Evolutionary conservation across 805 yeast genomes (phyloP).

Genomic region (Myxozyma geophila): DNA sequence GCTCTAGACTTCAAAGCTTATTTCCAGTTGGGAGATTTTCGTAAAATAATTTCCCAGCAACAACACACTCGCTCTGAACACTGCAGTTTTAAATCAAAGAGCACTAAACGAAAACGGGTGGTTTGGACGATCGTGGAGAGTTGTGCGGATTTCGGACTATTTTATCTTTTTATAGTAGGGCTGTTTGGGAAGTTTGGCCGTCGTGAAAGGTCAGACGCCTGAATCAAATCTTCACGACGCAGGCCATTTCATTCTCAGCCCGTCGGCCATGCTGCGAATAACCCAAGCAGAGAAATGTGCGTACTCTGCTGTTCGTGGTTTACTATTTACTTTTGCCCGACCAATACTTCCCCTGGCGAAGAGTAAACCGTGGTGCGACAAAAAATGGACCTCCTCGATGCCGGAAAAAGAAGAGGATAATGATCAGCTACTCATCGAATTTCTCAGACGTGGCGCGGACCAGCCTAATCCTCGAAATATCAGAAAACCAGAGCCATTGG

Average conservation of each 20-base stretch:
- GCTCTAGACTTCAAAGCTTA: too few species aligned
- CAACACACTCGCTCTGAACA: too few species aligned
- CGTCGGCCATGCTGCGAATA: not conserved
- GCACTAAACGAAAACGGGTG: too few species aligned
- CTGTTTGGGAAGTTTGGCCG: too few species aligned
- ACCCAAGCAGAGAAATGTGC: not conserved
- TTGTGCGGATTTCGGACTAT: too few species aligned
- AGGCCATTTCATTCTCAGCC: too few species aligned
- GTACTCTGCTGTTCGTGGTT: not conserved
- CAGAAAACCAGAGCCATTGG: not conserved
- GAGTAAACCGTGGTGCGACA: not conserved
- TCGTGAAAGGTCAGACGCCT: not conserved
- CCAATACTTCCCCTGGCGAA: not conserved
- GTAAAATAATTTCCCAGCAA: too few species aligned
- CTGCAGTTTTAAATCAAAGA: too few species aligned
- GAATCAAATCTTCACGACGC: not conserved
- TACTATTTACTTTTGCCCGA: not conserved
- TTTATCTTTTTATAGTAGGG: too few species aligned
- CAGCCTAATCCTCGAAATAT: not conserved
- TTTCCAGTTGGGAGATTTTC: too few species aligned
- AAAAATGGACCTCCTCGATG: not conserved
- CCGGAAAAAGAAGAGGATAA: not conserved
- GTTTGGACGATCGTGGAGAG: too few species aligned
- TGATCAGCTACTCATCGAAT: constrained; percentile 1
- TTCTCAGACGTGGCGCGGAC: not conserved